A percentile compares a stretch with the other conserved stretches of the same genome.
These are phyloP conservation scores for Boletellus deceptivus DNA, from an alignment of 1,284 basidiomycete genomes.

Conservation along the genomic window DNA sequence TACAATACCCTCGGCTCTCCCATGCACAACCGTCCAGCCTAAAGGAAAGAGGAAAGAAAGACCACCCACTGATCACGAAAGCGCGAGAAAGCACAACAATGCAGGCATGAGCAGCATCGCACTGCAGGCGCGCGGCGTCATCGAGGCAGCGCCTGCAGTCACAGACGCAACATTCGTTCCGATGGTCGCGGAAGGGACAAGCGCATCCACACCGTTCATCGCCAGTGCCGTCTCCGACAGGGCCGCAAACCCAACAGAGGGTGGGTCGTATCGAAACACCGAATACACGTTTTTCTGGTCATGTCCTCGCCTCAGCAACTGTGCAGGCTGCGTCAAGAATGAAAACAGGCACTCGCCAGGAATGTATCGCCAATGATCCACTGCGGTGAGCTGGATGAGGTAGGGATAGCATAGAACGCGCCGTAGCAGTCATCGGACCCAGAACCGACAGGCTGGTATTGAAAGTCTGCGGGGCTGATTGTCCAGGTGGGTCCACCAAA, in stretches of 20 bases:
- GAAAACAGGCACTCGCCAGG: constrained; percentile 13
- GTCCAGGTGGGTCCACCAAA: constrained; percentile 50
- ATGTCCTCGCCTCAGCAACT: too few species aligned
- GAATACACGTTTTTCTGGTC: constrained; percentile 34
- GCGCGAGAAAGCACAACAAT: constrained; percentile 9
- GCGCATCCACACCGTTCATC: constrained; percentile 24
- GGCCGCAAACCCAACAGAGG: constrained; percentile 31
- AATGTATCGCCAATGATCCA: constrained; percentile 34
- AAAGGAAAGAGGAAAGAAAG: not conserved
- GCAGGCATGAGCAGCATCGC: constrained; percentile 9
- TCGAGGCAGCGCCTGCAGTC: constrained; percentile 16
- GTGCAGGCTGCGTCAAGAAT: not conserved
- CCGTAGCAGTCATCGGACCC: constrained; percentile 21
- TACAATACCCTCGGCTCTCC: too few species aligned
- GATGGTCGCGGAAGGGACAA: constrained; percentile 25
- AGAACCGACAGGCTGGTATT: constrained; percentile 12
- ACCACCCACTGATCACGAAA: not conserved
- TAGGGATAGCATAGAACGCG: constrained; percentile 27
- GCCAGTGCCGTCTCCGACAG: constrained; percentile 26
- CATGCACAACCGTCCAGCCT: too few species aligned
- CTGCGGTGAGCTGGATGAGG: constrained; percentile 7
- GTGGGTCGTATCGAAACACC: constrained; percentile 30
- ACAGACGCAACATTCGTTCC: constrained; percentile 15
- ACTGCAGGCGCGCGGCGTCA: not conserved
- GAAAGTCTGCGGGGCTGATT: constrained; percentile 26